Conservation (phyloP, 140 eudicot species). For the Stevia rebaudiana region DNA sequence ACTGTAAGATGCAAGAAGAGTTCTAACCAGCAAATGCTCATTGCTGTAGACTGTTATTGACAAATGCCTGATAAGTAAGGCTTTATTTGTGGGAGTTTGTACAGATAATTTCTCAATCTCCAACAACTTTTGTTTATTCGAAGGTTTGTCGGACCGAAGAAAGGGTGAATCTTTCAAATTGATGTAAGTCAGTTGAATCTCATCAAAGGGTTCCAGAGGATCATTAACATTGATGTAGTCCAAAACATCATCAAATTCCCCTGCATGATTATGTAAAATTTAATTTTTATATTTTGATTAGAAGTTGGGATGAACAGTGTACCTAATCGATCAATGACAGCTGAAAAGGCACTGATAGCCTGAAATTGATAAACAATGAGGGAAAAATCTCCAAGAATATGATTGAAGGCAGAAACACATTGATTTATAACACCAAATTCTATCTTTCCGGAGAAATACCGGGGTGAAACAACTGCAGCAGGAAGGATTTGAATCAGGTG, state of each 20-base stretch:
- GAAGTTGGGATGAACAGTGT: not conserved
- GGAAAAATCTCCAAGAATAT: slow-evolving; percentile 94
- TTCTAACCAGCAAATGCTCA: slow-evolving; percentile 66
- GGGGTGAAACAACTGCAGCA: slow-evolving; percentile 95
- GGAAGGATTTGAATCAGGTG: slow-evolving; percentile 93
- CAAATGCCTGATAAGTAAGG: slow-evolving; percentile 57
- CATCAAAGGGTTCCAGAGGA: slow-evolving; percentile 32
- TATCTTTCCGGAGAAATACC: slow-evolving; percentile 90
- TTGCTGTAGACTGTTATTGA: slow-evolving; percentile 54
- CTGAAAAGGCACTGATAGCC: slow-evolving; percentile 95
- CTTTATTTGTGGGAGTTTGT: slow-evolving; percentile 60
- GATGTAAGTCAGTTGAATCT: slow-evolving; percentile 45
- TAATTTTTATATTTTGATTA: not conserved
- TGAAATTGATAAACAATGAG: slow-evolving; percentile 87
- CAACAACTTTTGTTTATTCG: slow-evolving; percentile 35
- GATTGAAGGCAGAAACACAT: slow-evolving; percentile 89
- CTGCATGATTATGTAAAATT: slow-evolving; percentile 34
- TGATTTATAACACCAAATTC: slow-evolving; percentile 95
- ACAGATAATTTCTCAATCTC: slow-evolving; percentile 52
- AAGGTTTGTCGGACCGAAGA: slow-evolving; percentile 29
- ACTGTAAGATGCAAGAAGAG: not conserved
- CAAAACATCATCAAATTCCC: slow-evolving; percentile 93
- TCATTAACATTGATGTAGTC: slow-evolving; percentile 39
- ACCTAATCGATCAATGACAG: slow-evolving; percentile 94
- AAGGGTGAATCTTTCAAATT: slow-evolving; percentile 24